Evolutionary conservation across 768 basidiomycete genomes (phyloP), one percentile per base, ranked within the genome.

Genomic region (Suillus variegatus): DNA sequence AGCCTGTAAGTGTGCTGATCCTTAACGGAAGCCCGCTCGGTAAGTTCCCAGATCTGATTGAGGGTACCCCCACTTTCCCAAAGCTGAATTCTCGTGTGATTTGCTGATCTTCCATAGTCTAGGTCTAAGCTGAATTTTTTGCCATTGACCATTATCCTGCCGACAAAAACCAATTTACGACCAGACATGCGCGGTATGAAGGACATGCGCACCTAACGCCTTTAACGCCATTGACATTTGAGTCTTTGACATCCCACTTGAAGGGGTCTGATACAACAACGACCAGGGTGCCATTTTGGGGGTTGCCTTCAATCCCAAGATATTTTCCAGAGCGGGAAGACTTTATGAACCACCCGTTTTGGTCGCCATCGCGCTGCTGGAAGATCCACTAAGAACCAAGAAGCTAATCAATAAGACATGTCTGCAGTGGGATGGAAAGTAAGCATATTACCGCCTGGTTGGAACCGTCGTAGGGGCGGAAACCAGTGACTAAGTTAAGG

Each of bases 221-320:
- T 1, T 76, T 72, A 0, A 73, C 66, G 60, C 83, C 76, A 6
- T 70, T 63, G n/a, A 80, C 74, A 57, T 86, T 84, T 14, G 77
- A 58, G 9, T 28, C 79, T 78, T 80, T 82, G 70, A 88, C 79
- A 68, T 83, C 75, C 86, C 86, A 89, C 46, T 74, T 72, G 55
- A 77, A 79, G 2, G 80, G 79, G 0, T 75, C 71, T 1, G 72
- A 49, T 5, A 68, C 67, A 3, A 77, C 84, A 22, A 85, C 68
- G 55, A 86, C 70, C 35, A 66, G 75, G 2, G 76, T 74, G 1
- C 84, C 85, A 67, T 87, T 75, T 51, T 58, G 3, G 40, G 47
- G 62, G 13, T 67, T 61, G 8, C 69, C 82, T 0, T 74, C 74
- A 10, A 80, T 65, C 10, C 75, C 73, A 43, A 88, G 76, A 73